phyloP scores from a whole-genome alignment of 176 grass and related monocot genomes.

The Pharus latifolius region DNA sequence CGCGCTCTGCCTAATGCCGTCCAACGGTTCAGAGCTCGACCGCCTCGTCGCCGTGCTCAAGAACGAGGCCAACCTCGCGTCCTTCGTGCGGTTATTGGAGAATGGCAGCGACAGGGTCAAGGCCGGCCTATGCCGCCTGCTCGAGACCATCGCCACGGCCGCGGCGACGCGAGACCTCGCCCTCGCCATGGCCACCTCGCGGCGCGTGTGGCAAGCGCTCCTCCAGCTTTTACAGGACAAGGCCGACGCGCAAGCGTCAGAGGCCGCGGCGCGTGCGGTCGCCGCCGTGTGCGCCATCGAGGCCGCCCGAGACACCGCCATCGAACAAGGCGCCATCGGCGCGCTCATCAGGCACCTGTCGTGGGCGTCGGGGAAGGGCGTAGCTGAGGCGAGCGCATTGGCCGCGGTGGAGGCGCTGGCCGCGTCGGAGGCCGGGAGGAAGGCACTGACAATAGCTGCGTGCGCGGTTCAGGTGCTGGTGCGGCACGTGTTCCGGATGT shows the following conservation, averaged over 20 bases:
- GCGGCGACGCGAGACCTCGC: constrained; percentile 31
- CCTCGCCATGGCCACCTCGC: constrained; percentile 30
- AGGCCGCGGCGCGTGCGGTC: constrained; percentile 42
- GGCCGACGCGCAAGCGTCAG: constrained; percentile 10
- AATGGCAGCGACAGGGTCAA: constrained; percentile 31
- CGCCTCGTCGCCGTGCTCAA: constrained; percentile 65
- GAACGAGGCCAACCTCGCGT: constrained; percentile 28
- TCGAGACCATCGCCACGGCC: constrained; percentile 55
- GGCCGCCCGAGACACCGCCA: constrained; percentile 35
- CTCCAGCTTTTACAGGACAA: constrained; percentile 35
- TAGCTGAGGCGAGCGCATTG: constrained; percentile 23
- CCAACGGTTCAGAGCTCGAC: constrained; percentile 26
- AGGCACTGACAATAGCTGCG: constrained; percentile 16
- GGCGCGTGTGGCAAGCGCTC: constrained; percentile 40
- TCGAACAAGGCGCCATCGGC: constrained; percentile 43
- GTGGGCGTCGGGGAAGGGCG: constrained; percentile 6
- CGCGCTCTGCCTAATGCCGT: constrained; percentile 37
- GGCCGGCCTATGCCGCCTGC: constrained; percentile 41
- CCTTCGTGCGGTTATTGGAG: constrained; percentile 40
- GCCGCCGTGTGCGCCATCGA: constrained; percentile 37
- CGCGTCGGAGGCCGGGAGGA: constrained; percentile 31
- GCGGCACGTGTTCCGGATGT: constrained; percentile 61
- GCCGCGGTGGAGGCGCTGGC: constrained; percentile 48
- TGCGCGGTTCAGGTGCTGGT: constrained; percentile 46
- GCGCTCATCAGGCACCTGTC: constrained; percentile 49